Evolutionary conservation across 345 rosid genomes (phyloP), one percentile per base, ranked within the genome.

Genomic region (Brassica juncea): DNA sequence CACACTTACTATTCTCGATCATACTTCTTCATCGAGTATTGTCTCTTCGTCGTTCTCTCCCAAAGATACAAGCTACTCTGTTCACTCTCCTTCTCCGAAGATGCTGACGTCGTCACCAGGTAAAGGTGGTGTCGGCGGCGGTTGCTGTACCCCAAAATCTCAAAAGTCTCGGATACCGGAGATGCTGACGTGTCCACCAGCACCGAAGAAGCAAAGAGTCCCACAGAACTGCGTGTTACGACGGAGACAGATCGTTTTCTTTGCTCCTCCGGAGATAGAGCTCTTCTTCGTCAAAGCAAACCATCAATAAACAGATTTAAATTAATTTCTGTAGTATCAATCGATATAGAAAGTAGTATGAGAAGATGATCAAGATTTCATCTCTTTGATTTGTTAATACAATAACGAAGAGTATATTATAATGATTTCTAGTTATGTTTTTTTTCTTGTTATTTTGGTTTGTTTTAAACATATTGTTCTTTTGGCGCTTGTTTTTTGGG

Each of bases 191-290:
- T 95, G 99, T 82, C 99, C 99, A 14, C 97, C 96, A 19, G 97
- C 98, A n/a, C 99, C 99, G 52, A 95, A 84, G 93, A 95, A 95
- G 82, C 90, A 80, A 81, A 89, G 94, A 54, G 79, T 84, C 3
- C 4, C 77, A 9, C 62, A 88, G 1, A 90, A 83, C 75, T 78
- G 87, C 75, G 35, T 70, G 19, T 81, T 86, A 80, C 81, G 74
- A 60, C 89, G 91, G 71, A 87, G 86, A 67, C 93, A 91, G 1
- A 88, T 92, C n/a, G 90, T 94, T 62, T 95, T 95, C 89, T 95
- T 89, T 76, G 88, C 97, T 54, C 92, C 98, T 27, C 97, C 99
- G 2, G 99, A 92, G 79, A 80, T 95, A 76, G 99, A 95, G 87
- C 91, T 90, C 87, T 95, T 93, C 87, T 91, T 94, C 86, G 86